These are phyloP conservation scores for Talaromyces sp. DNA, from an alignment of 2,329 filamentous ascomycete species.

Conservation along the genomic window DNA sequence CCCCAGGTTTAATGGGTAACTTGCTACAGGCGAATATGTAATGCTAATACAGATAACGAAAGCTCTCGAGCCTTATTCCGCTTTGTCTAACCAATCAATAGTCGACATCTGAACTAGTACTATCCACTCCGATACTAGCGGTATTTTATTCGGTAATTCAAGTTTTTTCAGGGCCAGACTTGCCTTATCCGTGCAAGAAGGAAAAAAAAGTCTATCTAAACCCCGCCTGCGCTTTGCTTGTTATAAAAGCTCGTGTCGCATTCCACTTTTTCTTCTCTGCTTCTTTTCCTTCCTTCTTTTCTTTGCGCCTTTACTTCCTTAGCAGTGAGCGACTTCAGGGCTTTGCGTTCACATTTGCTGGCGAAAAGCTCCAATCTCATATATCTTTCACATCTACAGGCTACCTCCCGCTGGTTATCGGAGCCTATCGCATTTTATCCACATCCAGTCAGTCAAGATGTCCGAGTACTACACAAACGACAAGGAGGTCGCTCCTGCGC, in stretches of 20 bases:
- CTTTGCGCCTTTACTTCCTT: slow-evolving; percentile 9
- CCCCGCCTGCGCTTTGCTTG: slow-evolving; percentile 7
- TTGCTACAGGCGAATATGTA: background rate
- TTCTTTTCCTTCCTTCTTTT: background rate
- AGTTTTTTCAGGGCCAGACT: background rate
- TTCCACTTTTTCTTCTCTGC: background rate
- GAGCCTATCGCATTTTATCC: background rate
- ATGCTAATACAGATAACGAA: background rate
- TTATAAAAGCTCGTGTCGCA: background rate
- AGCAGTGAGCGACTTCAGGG: slow-evolving; percentile 54
- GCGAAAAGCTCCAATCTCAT: slow-evolving; percentile 45
- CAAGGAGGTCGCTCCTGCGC: slow-evolving; percentile 10
- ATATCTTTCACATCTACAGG: background rate
- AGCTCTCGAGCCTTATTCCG: background rate
- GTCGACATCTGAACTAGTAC: background rate
- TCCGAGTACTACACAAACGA: slow-evolving; percentile 2
- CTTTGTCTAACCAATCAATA: background rate
- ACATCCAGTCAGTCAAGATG: slow-evolving; percentile 18
- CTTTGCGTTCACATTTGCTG: slow-evolving; percentile 53
- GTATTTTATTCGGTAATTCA: slow-evolving; percentile 6
- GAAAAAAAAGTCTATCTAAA: slow-evolving; percentile 9
- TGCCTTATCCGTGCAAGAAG: background rate
- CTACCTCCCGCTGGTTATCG: slow-evolving; percentile 5
- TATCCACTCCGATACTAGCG: background rate
- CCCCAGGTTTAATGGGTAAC: background rate